Evolutionary conservation across 352 stramenopile genomes (phyloP), one percentile per base, ranked within the genome.

Genomic region (Achlya hypogyna): DNA sequence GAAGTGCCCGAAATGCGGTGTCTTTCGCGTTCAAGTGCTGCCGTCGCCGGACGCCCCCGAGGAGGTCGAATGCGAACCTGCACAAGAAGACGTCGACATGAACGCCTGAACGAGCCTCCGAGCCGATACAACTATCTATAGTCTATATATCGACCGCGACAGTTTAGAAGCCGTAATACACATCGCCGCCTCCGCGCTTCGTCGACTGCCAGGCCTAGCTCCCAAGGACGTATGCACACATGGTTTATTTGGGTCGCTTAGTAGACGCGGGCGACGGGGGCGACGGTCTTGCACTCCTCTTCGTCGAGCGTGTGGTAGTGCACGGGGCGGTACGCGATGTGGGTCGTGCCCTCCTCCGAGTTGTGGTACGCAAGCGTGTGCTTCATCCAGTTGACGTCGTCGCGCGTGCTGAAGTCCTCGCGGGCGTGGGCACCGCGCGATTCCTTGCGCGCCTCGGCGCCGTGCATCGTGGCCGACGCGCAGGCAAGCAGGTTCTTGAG

Each of bases 361-460:
- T 96, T 86, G 75, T 96, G 91, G 73, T 98, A 98, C 1, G 91
- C 86, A 40, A 98, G 71, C 14, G 93, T 98, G 77, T 99, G 96
- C 73, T 98, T 98, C 95, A 99, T 98, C 95, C 95, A 99, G 29
- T 98, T 82, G 51, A 92, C 82, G 74, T 99, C 95, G 68, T 98
- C 81, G 62, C 96, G 85, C 53, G 97, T 81, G 5, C 87, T 82
- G 72, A 96, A 98, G 75, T 99, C 90, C 75, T 99, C 95, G 59
- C 93, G 88, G 6, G 96, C 96, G 77, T 99, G 96, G n/a, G 96
- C 96, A 52, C 96, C 95, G 69, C 96, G 84, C 58, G 74, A 93
- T 77, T 98, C 96, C 79, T 98, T 98, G 34, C 96, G 79, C 12
- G 81, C 86, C 74, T 98, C 91, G 20, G 96, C 95, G 31, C 78